Base-by-base conservation (phyloP, 2,329 filamentous ascomycete genomes). In the Aspergillus sp. region DNA sequence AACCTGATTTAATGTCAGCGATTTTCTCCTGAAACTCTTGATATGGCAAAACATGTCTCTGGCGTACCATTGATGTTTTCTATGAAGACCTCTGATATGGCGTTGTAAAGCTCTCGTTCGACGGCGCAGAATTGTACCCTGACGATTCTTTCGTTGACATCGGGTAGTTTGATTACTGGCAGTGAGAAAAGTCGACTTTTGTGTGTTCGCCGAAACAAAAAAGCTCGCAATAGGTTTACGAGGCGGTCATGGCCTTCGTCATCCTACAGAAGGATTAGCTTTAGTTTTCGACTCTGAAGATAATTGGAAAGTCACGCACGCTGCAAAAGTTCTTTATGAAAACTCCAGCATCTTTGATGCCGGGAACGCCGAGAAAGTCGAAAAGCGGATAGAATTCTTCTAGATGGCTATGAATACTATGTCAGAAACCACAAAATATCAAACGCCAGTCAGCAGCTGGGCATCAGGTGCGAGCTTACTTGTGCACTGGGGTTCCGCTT, bases 151-250 rank as follows among this genome's bases (percentile, higher is more conserved):
- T 83, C 76, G 7, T 73, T 73, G 0, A 85, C 80, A 13, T 73
- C 70, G 0, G 85, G 86, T 0, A 88, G 75, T 8, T 79, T 81
- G 15, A 88, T 68, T 1, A 88, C 81, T 0, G 83, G 82, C 0
- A 78, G 73, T 1, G 80, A 77, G 61, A 88, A 83, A 15, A 88
- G 75, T 0, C 71, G 78, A 57, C 85, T 83, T 1, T 72, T 71
- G 69, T 87, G 84, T 0, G 84, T 86, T 5, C 84, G 78, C 5
- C 85, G 77, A 15, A 84, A 77, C 80, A 87, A 84, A 56, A 84
- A 80, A 4, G 67, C 61, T 51, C 68, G 64, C 3, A 78, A 62
- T 3, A 73, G 60, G 23, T 69, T 73, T 3, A 65, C 54, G 0
- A 78, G 64, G 10, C 73, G 68, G 27, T 65, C 27, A 15, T 63